phyloP scores from a whole-genome alignment of 179 eudicot genomes.

The Silene vulgaris region DNA sequence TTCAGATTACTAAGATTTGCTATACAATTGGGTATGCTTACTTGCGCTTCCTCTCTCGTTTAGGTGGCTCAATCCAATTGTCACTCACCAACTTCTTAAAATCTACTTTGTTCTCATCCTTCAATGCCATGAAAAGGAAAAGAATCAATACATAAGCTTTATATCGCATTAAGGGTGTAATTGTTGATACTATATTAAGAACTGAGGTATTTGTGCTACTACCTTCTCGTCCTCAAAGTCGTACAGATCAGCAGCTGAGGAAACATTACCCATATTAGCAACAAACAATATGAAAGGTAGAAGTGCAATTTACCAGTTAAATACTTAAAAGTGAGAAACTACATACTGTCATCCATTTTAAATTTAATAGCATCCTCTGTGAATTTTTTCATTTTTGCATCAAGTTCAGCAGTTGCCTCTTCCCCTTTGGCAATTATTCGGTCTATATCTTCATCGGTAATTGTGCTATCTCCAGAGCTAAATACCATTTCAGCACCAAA shows the following conservation, averaged over 20 bases:
- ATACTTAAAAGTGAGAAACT: not conserved
- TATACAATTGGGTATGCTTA: constrained; percentile 29
- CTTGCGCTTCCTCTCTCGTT: constrained; percentile 97
- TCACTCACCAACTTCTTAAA: constrained; percentile 89
- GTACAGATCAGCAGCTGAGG: constrained; percentile 88
- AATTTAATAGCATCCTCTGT: constrained; percentile 97
- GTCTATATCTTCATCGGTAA: constrained; percentile 95
- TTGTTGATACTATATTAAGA: not conserved
- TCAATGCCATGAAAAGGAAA: constrained; percentile 16
- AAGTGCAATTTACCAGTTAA: not conserved
- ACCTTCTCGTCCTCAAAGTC: constrained; percentile 93
- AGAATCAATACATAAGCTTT: constrained; percentile 8
- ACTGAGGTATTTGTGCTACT: not conserved
- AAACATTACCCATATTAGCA: constrained; percentile 16
- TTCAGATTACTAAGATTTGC: not conserved
- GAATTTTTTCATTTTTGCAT: constrained; percentile 97
- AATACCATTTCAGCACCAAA: constrained; percentile 99
- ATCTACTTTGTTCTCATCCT: constrained; percentile 84
- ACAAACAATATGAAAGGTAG: not conserved
- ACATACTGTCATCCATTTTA: constrained; percentile 96
- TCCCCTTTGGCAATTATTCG: constrained; percentile 98
- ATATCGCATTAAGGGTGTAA: not conserved
- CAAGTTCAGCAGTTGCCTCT: constrained; percentile 98
- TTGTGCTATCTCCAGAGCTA: constrained; percentile 96
- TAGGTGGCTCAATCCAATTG: constrained; percentile 92